Conservation (phyloP, 176 grass and related monocot species). For the Carex scoparia region DNA sequence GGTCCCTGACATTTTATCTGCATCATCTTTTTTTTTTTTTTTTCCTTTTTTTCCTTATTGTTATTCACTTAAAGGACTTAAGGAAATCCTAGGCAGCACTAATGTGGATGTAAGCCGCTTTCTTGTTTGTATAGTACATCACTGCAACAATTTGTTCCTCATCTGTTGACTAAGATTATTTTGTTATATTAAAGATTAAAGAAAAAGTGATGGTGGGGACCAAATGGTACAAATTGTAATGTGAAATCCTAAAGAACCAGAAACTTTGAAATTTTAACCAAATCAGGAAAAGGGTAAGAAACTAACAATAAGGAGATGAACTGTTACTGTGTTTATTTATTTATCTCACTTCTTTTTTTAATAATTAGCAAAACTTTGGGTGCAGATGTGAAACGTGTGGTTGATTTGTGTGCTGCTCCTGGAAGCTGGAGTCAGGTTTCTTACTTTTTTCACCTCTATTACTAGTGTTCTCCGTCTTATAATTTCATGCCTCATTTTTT, state of each 20-base stretch:
- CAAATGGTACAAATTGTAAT: neutral
- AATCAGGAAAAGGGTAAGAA: neutral
- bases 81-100: neutral
- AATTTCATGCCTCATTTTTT: neutral
- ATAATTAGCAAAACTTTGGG: constrained; percentile 5
- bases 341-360: too few relatives aligned
- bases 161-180: neutral
- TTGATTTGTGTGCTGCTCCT: constrained; percentile 92
- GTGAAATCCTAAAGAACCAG: neutral
- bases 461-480: neutral
- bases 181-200: neutral
- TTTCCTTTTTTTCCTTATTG: too few relatives aligned
- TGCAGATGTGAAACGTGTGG: constrained; percentile 71
- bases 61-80: too few relatives aligned
- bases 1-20: too few relatives aligned
- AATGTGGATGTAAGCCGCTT: neutral
- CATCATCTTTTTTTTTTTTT: too few relatives aligned
- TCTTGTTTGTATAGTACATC: neutral
- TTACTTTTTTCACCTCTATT: neutral
- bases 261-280: neutral
- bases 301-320: neutral
- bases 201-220: neutral
- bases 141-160: neutral
- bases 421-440: constrained; percentile 95
- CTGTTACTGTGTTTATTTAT: neutral